Percentiles rank a stretch among this genome's conserved stretches.
phyloP scores from a whole-genome alignment of 148 eudicot species.

The Rhododendron griersonianum region DNA sequence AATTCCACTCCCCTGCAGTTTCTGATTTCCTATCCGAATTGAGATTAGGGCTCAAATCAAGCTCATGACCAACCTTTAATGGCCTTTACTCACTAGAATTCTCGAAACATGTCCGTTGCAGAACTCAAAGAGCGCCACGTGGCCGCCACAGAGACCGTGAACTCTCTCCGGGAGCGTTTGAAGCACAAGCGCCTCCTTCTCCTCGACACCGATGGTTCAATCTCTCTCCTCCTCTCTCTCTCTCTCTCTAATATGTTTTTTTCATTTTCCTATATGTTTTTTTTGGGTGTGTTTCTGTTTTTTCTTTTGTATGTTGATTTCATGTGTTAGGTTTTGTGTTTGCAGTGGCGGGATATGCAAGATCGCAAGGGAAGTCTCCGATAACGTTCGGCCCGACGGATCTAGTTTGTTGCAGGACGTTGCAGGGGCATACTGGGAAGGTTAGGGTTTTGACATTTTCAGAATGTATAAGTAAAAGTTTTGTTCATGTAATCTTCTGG shows the following conservation, averaged over 20 bases:
- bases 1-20: neutral
- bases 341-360: conserved; percentile 74
- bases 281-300: neutral
- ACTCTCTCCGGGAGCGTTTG: conserved; percentile 64
- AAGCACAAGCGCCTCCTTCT: conserved; percentile 66
- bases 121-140: conserved; percentile 78
- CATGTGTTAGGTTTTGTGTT: neutral
- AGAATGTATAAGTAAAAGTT: neutral
- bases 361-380: conserved; percentile 74
- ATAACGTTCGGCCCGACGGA: conserved; percentile 80
- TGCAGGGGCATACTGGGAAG: conserved; percentile 98
- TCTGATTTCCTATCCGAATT: neutral
- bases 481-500: neutral
- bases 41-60: conserved; percentile 6
- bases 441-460: conserved; percentile 23
- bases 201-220: conserved; percentile 77
- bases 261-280: neutral
- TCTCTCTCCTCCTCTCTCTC: neutral
- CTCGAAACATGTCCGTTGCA: conserved; percentile 50
- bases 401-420: conserved; percentile 94
- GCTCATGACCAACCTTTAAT: neutral
- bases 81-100: neutral
- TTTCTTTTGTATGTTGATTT: neutral
- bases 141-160: conserved; percentile 68
- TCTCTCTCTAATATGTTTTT: neutral